phyloP scores from a whole-genome alignment of 805 yeast genomes.

The Saccharomycopsis malanga region DNA sequence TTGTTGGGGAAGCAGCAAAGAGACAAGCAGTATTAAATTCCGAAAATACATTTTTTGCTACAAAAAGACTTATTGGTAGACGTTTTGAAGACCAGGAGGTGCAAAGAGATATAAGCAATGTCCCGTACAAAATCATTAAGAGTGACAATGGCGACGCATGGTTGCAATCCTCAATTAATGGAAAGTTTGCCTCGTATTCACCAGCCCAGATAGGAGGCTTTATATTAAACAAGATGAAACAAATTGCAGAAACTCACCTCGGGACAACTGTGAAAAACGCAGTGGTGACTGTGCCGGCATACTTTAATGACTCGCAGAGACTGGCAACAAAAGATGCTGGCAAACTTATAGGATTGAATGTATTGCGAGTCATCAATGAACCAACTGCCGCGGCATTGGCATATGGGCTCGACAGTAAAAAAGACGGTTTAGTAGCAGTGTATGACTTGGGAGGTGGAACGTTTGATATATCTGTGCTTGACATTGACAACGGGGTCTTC shows the following conservation, averaged over 20 bases:
- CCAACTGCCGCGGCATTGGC: conserved; percentile 86
- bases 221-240: conserved; percentile 57
- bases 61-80: conserved; percentile 75
- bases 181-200: conserved; percentile 41
- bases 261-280: conserved; percentile 54
- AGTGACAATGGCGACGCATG: conserved; percentile 65
- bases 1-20: conserved; percentile 67
- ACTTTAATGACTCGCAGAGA: conserved; percentile 75
- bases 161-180: conserved; percentile 34
- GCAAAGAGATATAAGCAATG: conserved; percentile 54
- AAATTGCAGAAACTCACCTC: conserved; percentile 53
- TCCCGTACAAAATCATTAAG: conserved; percentile 57
- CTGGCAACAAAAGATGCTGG: conserved; percentile 83
- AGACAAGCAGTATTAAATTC: conserved; percentile 74
- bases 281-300: conserved; percentile 80
- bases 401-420: conserved; percentile 56
- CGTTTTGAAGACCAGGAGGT: conserved; percentile 61
- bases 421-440: conserved; percentile 36
- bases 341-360: conserved; percentile 64
- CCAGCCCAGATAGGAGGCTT: conserved; percentile 70
- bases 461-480: conserved; percentile 71
- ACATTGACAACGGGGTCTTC: conserved; percentile 74
- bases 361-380: conserved; percentile 70
- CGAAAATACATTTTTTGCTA: conserved; percentile 72
- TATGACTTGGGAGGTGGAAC: conserved; percentile 86